These are phyloP conservation scores for Calonectria crousiana DNA, from an alignment of 2,329 filamentous ascomycete species.

Conservation along the genomic window DNA sequence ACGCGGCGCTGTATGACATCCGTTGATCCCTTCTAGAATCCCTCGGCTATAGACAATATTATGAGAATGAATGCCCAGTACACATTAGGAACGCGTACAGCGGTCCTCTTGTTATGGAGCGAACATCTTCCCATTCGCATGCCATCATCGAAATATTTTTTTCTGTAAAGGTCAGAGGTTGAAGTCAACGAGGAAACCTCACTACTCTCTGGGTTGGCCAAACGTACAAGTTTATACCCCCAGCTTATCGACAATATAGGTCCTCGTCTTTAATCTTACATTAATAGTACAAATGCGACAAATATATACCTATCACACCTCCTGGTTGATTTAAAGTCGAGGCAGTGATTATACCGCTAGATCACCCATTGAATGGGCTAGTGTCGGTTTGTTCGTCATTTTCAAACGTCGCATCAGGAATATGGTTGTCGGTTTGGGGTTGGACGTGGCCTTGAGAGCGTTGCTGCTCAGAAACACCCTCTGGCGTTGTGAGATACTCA, in stretches of 20 bases:
- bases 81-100: too few relatives aligned
- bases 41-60: not conserved
- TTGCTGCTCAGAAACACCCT: constrained; percentile 44
- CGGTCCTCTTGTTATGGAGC: not conserved
- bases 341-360: not conserved
- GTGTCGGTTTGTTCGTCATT: constrained; percentile 13
- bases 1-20: not conserved
- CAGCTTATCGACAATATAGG: not conserved
- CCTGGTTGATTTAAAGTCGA: not conserved
- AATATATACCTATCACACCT: not conserved
- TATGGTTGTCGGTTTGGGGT: constrained; percentile 38
- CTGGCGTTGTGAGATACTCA: constrained; percentile 51
- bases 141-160: not conserved
- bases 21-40: not conserved
- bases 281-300: not conserved
- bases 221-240: not conserved
- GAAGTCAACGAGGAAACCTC: too few relatives aligned
- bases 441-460: constrained; percentile 40
- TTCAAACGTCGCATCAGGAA: constrained; percentile 23
- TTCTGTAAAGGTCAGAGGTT: not conserved
- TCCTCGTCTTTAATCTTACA: not conserved
- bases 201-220: not conserved
- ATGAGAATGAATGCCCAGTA: not conserved
- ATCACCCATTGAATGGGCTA: not conserved
- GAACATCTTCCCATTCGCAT: not conserved